These are phyloP conservation scores for Aspergillus ibericus DNA, from an alignment of 2,329 filamentous ascomycete genomes.

Conservation along the genomic window DNA sequence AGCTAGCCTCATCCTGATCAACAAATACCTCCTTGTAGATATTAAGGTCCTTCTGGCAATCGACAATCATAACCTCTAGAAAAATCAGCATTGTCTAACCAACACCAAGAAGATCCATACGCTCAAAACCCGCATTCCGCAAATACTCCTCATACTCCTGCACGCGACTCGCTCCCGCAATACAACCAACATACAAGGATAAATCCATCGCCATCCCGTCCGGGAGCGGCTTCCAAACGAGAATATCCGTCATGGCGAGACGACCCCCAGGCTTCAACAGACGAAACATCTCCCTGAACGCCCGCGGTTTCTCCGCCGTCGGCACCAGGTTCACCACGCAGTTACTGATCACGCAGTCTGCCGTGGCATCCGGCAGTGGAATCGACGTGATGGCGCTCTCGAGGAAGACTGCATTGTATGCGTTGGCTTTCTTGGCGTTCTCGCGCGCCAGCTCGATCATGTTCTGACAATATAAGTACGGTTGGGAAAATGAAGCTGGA, in stretches of 20 bases:
- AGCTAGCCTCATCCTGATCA: conserved; percentile 6
- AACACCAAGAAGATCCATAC: conserved; percentile 30
- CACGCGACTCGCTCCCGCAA: conserved; percentile 58
- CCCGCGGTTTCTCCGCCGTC: conserved; percentile 51
- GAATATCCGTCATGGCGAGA: conserved; percentile 61
- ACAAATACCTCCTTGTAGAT: conserved; percentile 41
- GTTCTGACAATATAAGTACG: conserved; percentile 39
- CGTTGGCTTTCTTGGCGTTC: conserved; percentile 43
- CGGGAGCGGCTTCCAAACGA: conserved; percentile 53
- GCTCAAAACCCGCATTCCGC: conserved; percentile 51
- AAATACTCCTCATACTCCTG: conserved; percentile 56
- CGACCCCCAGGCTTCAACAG: conserved; percentile 59
- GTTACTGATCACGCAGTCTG: conserved; percentile 62
- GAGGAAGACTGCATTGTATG: conserved; percentile 53
- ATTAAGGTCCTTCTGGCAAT: conserved; percentile 43
- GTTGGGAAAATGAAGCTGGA: neutral
- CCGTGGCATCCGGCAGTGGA: conserved; percentile 43
- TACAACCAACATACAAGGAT: conserved; percentile 60
- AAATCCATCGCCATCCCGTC: conserved; percentile 51
- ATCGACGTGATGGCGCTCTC: conserved; percentile 54
- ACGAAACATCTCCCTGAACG: conserved; percentile 60
- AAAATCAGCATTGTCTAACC: no score
- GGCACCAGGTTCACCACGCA: conserved; percentile 64
- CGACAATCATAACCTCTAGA: no score
- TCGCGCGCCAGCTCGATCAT: conserved; percentile 55